Evolutionary conservation across 805 yeast species (phyloP).

Genomic region (Komagataella populi): DNA sequence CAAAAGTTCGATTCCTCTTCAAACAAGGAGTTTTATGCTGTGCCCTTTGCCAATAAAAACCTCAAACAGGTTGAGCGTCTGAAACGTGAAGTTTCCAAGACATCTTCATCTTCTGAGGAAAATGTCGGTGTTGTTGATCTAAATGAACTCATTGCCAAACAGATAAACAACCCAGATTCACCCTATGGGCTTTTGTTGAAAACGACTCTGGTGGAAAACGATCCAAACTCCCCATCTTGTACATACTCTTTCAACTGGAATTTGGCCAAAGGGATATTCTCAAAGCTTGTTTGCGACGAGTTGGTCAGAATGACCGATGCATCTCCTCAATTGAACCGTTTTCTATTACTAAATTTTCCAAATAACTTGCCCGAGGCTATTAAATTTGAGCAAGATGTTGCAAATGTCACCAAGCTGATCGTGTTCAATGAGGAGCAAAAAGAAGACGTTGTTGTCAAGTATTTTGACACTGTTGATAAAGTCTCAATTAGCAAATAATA

Average conservation of each 20-base stretch:
- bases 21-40: constrained; percentile 12
- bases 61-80: constrained; percentile 3
- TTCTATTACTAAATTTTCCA: constrained; percentile 47
- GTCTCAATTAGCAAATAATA: constrained; percentile 8
- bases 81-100: constrained; percentile 5
- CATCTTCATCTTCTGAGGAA: constrained; percentile 5
- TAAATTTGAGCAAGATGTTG: constrained; percentile 59
- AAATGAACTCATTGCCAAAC: constrained; percentile 28
- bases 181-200: constrained; percentile 39
- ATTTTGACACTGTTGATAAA: constrained; percentile 56
- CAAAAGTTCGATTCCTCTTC: constrained; percentile 12
- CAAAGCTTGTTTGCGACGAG: constrained; percentile 31
- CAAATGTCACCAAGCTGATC: constrained; percentile 28
- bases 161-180: constrained; percentile 26
- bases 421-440: constrained; percentile 16
- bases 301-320: constrained; percentile 10
- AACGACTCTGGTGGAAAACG: constrained; percentile 18
- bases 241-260: constrained; percentile 15
- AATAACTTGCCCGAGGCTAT: constrained; percentile 50
- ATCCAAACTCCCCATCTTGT: constrained; percentile 14
- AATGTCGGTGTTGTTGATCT: constrained; percentile 35
- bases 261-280: constrained; percentile 29
- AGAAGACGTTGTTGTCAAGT: constrained; percentile 38
- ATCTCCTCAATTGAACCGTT: constrained; percentile 26
- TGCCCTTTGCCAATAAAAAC: constrained; percentile 10